Conservation (phyloP, 2,329 filamentous ascomycete genomes). For the Stagonosporopsis cucurbitacearum region DNA sequence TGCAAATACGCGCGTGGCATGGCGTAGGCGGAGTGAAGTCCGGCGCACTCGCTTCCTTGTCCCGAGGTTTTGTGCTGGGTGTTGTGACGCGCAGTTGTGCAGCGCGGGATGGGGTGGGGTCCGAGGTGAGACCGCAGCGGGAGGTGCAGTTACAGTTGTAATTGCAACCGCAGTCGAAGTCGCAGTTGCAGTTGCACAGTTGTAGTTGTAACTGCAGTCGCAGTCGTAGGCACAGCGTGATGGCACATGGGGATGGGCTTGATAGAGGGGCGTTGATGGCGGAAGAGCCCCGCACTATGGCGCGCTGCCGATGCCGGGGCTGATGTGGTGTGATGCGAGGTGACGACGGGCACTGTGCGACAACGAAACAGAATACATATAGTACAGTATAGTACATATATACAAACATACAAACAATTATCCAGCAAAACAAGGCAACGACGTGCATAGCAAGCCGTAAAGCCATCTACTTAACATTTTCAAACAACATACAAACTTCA, state of each 20-base stretch:
- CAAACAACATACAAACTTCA: too few relatives aligned
- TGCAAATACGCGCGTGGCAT: too few relatives aligned
- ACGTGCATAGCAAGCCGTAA: too few relatives aligned
- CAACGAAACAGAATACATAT: too few relatives aligned
- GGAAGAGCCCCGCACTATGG: conserved; percentile 8
- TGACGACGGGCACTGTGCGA: background rate
- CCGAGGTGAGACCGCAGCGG: background rate
- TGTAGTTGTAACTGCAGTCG: too few relatives aligned
- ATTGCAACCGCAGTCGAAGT: too few relatives aligned
- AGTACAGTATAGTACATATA: too few relatives aligned
- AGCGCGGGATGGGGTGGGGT: background rate
- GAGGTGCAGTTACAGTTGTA: too few relatives aligned
- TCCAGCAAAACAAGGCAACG: too few relatives aligned
- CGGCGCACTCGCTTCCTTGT: background rate
- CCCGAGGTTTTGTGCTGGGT: too few relatives aligned
- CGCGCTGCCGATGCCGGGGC: conserved; percentile 1
- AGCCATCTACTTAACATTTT: too few relatives aligned
- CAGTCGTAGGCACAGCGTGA: background rate
- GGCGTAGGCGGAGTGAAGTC: background rate
- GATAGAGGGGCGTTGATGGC: background rate
- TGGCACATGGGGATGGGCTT: background rate
- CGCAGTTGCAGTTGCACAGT: background rate
- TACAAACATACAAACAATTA: background rate
- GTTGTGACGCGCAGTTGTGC: background rate
- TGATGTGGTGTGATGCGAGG: background rate